Evolutionary conservation across 805 yeast genomes (phyloP).

Genomic region (Spathaspora girioi): DNA sequence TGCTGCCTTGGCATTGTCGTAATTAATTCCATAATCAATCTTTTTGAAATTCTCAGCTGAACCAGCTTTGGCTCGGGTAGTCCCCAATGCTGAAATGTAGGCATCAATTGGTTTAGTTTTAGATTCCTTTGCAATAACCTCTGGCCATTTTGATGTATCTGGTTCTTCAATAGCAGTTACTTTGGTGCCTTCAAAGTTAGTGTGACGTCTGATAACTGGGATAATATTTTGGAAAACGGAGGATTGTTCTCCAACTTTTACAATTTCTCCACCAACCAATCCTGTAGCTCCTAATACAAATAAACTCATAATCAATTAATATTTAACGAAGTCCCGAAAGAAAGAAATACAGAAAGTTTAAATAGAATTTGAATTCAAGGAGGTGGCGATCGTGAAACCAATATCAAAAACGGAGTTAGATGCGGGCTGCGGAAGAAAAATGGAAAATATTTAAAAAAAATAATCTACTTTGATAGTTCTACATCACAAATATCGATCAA

Average conservation of each 20-base stretch:
- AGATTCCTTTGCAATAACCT: conserved; percentile 22
- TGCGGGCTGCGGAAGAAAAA: too few species aligned
- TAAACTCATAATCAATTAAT: conserved; percentile 12
- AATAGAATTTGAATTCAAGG: too few species aligned
- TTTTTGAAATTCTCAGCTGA: conserved; percentile 62
- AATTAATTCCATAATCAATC: conserved; percentile 73
- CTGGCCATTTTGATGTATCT: conserved; percentile 53
- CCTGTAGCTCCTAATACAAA: conserved; percentile 72
- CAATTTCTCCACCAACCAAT: conserved; percentile 59
- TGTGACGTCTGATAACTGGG: conserved; percentile 14
- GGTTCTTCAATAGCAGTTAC: conserved; percentile 38
- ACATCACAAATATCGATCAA: too few species aligned
- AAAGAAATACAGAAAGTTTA: background rate
- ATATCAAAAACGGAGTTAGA: too few species aligned
- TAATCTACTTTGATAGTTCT: too few species aligned
- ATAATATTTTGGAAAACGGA: conserved; percentile 6
- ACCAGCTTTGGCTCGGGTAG: conserved; percentile 73
- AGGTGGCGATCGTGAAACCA: too few species aligned
- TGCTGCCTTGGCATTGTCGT: conserved; percentile 69
- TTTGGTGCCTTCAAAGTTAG: conserved; percentile 19
- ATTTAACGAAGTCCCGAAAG: background rate
- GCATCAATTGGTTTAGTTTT: conserved; percentile 13
- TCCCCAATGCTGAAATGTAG: conserved; percentile 68
- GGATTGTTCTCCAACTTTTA: conserved; percentile 29
- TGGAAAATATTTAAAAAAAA: background rate